Evolutionary conservation across 2,329 filamentous ascomycete species (phyloP).

Genomic region (Talaromyces sp.): DNA sequence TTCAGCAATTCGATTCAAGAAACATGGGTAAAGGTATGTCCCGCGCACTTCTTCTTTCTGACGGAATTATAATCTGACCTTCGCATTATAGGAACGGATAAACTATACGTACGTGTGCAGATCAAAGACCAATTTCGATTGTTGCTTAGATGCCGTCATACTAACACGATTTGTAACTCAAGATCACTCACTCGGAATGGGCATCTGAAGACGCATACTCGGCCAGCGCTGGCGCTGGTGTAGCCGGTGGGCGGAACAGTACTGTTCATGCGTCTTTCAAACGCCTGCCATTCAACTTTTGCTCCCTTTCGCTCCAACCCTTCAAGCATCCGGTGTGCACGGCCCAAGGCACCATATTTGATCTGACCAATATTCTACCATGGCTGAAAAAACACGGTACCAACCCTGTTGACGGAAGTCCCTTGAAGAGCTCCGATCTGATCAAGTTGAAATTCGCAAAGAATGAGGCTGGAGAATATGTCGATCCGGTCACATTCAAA

Average conservation of each 20-base stretch:
- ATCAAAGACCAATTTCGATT: not conserved
- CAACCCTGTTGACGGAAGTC: slow-evolving; percentile 79
- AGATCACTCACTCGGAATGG: slow-evolving; percentile 98
- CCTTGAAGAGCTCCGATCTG: slow-evolving; percentile 73
- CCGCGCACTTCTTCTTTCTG: not conserved
- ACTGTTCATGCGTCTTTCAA: slow-evolving; percentile 65
- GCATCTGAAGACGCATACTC: slow-evolving; percentile 83
- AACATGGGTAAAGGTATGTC: slow-evolving; percentile 39
- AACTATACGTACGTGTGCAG: slow-evolving; percentile 42
- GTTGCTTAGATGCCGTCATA: not conserved
- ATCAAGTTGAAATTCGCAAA: slow-evolving; percentile 88
- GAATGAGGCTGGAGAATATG: slow-evolving; percentile 84
- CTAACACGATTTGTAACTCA: slow-evolving; percentile 18
- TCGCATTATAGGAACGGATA: slow-evolving; percentile 41
- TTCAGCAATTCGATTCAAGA: not conserved
- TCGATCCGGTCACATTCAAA: slow-evolving; percentile 96
- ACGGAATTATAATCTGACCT: not conserved
- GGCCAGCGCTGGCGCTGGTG: slow-evolving; percentile 67
- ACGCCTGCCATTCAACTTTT: slow-evolving; percentile 95
- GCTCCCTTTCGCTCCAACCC: slow-evolving; percentile 89
- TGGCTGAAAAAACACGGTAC: slow-evolving; percentile 94
- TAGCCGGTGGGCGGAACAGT: slow-evolving; percentile 48
- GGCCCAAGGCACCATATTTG: slow-evolving; percentile 79
- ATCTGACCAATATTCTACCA: slow-evolving; percentile 85
- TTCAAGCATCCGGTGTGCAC: slow-evolving; percentile 96